Percentiles rank a stretch among this genome's conserved stretches.
phyloP scores from a whole-genome alignment of 1,139 yeast species.

The Zygoascus meyerae region DNA sequence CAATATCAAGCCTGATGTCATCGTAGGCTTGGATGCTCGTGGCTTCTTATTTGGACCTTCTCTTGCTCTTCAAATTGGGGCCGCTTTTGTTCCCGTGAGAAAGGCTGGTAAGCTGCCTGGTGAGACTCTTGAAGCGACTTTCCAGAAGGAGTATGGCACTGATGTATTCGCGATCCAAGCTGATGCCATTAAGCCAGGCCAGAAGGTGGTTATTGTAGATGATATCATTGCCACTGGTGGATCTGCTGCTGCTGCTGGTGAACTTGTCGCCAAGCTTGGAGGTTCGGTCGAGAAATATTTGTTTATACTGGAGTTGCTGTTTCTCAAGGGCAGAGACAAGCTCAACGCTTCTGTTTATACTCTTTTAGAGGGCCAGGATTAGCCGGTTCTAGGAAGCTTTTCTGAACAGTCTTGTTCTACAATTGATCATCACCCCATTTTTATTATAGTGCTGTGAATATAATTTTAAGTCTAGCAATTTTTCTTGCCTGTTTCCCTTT shows the following conservation, averaged over 20 bases:
- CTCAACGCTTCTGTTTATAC: constrained; percentile 83
- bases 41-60: constrained; percentile 97
- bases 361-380: constrained; percentile 67
- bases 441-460: too few relatives aligned
- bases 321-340: constrained; percentile 88
- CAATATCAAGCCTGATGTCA: constrained; percentile 65
- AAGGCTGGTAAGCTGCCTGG: constrained; percentile 96
- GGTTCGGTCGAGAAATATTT: constrained; percentile 74
- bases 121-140: constrained; percentile 62
- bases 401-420: too few relatives aligned
- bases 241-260: constrained; percentile 90
- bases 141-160: constrained; percentile 83
- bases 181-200: constrained; percentile 72
- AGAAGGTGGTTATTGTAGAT: constrained; percentile 81
- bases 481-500: too few relatives aligned
- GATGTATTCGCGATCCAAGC: constrained; percentile 87
- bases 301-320: constrained; percentile 90
- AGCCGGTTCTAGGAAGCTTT: not conserved
- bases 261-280: constrained; percentile 59
- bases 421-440: too few relatives aligned
- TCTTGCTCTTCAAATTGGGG: constrained; percentile 79
- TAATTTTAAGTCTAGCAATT: too few relatives aligned
- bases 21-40: constrained; percentile 93
- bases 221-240: constrained; percentile 99
- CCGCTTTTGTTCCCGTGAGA: constrained; percentile 92